phyloP scores from a whole-genome alignment of 73 alveolate species.

The Tetrahymena malaccensis region DNA sequence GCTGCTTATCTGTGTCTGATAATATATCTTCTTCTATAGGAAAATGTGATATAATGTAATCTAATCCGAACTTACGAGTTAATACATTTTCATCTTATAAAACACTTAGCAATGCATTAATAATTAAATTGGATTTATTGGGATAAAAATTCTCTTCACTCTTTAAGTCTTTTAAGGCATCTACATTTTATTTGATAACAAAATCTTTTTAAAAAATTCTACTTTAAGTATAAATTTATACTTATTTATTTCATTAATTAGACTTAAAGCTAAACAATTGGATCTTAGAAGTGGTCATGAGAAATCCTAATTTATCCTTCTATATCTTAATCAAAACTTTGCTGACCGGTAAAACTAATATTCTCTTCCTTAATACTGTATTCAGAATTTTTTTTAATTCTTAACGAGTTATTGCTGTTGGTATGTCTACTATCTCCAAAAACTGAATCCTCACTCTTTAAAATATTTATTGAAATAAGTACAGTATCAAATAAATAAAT shows the following conservation, averaged over 20 bases:
- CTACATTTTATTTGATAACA: background rate
- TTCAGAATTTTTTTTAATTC: background rate
- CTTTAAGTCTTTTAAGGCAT: background rate
- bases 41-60: background rate
- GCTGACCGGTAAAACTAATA: background rate
- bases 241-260: background rate
- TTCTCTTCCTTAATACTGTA: background rate
- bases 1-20: background rate
- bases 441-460: background rate
- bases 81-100: background rate
- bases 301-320: background rate
- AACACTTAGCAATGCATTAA: background rate
- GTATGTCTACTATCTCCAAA: background rate
- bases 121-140: background rate
- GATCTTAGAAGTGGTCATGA: background rate
- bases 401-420: background rate
- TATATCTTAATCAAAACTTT: background rate
- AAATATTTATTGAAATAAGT: background rate
- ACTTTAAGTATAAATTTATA: background rate
- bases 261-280: background rate
- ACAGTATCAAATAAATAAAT: background rate
- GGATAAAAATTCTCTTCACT: background rate
- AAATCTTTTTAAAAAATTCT: background rate
- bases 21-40: background rate
- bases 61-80: background rate